Evolutionary conservation across 1,284 basidiomycete genomes (phyloP), one percentile per base, ranked within the genome.

Genomic region (Coriolopsis trogii): DNA sequence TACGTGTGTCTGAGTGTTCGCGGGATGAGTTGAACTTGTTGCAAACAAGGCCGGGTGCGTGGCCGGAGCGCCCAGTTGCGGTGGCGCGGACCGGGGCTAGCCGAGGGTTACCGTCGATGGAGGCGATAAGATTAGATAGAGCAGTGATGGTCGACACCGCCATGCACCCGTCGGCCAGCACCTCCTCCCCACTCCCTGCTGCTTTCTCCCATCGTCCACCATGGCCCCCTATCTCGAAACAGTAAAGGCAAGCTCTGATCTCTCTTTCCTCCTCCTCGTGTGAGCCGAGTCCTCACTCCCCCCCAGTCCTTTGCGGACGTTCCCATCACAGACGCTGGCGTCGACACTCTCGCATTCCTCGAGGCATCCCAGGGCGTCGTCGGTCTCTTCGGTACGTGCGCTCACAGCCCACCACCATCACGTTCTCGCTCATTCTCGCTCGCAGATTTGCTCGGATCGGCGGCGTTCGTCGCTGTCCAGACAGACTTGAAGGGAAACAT

Each of bases 401-500:
- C 16, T 30, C 21, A 16, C 50, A 23, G 28, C 16, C n/a, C 26
- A 3, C n/a, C 16, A 12, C 13, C 9, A 5, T 20, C 33, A 20
- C 24, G 6, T n/a, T n/a, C n/a, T 18, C 15, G 9, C 25, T 38
- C 12, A 46, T 44, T 10, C 1, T 15, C 8, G 6, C 23, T 21
- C 13, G 4, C 60, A 95, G 96, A 94, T 76, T 78, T 98, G 20
- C 86, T 99, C 43, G 90, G 91, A 56, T 93, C 91, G 60, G 73
- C 90, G 4, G 93, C 95, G 0, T 98, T 99, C 69, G 63, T 75
- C 3, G 78, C 90, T 21, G 96, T 99, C 6, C 87, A 95, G 72
- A 82, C 72, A 60, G 97, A 99, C 74, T 70, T 99, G 63, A 91
- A 84, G 53, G 93, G 94, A 23, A 99, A 99, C 75, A 97, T 99